Percentiles rank a stretch among this genome's conserved stretches.
phyloP scores from a whole-genome alignment of 2,329 filamentous ascomycete genomes.

The Hypoxylon sp. region DNA sequence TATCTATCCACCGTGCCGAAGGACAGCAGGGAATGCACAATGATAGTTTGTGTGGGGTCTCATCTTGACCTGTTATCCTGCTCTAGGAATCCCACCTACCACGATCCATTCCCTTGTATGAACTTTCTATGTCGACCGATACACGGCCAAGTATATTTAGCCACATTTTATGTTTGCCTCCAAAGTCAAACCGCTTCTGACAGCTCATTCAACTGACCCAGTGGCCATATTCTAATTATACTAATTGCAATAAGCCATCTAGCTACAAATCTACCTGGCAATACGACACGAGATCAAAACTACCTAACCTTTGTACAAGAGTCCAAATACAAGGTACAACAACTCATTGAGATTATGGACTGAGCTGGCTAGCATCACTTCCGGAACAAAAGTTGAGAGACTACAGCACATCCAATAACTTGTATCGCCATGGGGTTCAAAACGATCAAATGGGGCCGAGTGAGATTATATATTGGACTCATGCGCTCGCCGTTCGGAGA shows the following conservation, averaged over 20 bases:
- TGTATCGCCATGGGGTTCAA: background rate
- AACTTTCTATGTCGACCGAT: background rate
- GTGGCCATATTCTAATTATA: background rate
- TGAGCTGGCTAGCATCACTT: background rate
- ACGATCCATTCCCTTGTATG: background rate
- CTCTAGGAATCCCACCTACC: background rate
- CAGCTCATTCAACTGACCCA: background rate
- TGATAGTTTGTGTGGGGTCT: no score
- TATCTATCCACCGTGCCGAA: background rate
- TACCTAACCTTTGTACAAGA: background rate
- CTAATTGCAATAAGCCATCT: background rate
- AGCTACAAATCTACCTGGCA: background rate
- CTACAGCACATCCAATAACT: background rate
- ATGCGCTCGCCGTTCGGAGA: background rate
- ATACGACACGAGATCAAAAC: background rate
- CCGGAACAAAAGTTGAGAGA: background rate
- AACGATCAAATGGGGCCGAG: background rate
- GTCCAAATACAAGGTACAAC: background rate
- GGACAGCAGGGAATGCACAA: background rate
- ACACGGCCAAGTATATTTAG: background rate
- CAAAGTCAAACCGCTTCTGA: background rate
- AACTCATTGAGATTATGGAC: background rate
- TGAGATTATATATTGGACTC: background rate
- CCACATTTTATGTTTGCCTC: background rate
- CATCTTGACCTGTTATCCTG: background rate